Evolutionary conservation across 257 asterid species (phyloP).

Genomic region (Phtheirospermum japonicum): DNA sequence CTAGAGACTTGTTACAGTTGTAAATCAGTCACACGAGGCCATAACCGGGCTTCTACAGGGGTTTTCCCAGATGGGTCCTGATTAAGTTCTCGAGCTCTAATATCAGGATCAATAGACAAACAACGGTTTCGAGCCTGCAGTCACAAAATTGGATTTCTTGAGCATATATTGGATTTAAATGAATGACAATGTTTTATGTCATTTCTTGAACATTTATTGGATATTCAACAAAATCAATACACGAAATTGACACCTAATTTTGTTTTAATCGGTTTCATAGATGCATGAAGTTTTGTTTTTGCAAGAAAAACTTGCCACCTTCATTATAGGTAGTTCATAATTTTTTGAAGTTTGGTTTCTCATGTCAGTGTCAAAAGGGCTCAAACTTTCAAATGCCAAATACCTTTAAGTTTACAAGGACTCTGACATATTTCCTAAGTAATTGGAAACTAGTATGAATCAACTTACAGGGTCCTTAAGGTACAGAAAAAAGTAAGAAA

Average conservation of each 20-base stretch:
- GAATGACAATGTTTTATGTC: constrained; percentile 19
- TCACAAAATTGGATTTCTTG: too few relatives aligned
- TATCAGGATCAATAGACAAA: too few relatives aligned
- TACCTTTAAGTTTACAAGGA: neutral
- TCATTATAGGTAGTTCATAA: too few relatives aligned
- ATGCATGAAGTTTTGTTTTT: too few relatives aligned
- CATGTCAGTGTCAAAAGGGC: too few relatives aligned
- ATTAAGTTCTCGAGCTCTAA: constrained; percentile 35
- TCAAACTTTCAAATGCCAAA: too few relatives aligned
- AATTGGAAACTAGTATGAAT: neutral
- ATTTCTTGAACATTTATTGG: neutral
- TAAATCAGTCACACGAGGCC: constrained; percentile 47
- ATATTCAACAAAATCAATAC: neutral
- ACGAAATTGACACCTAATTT: neutral
- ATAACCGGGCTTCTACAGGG: constrained; percentile 39
- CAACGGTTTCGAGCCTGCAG: too few relatives aligned
- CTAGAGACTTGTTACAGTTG: constrained; percentile 50
- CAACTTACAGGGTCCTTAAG: neutral
- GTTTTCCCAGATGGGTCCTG: constrained; percentile 33
- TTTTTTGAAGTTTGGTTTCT: neutral
- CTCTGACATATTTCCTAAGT: neutral
- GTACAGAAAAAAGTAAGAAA: neutral
- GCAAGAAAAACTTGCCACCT: too few relatives aligned
- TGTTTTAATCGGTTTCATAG: neutral
- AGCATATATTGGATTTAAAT: too few relatives aligned